These are phyloP conservation scores for Pseudogymnoascus verrucosus DNA, from an alignment of 2,329 filamentous ascomycete species.

Conservation along the genomic window DNA sequence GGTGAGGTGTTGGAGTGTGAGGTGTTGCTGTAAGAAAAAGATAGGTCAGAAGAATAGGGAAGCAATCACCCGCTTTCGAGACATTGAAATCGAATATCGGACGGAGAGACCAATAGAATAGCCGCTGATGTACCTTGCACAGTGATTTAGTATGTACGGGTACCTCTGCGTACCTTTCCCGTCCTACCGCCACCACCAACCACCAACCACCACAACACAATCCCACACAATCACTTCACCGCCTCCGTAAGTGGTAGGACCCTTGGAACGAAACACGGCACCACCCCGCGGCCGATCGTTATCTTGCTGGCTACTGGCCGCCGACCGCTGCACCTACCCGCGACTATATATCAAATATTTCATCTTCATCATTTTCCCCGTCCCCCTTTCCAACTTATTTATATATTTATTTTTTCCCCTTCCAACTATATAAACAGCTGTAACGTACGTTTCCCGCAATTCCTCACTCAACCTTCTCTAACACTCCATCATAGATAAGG, in stretches of 20 bases:
- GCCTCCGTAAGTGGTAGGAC: background rate
- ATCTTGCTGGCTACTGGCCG: background rate
- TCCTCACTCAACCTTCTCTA: background rate
- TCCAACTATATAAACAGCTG: background rate
- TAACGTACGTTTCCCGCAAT: background rate
- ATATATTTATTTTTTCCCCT: background rate
- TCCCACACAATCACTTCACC: background rate
- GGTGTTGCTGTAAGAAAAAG: slow-evolving; percentile 6
- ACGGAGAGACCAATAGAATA: background rate
- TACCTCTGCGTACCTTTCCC: background rate
- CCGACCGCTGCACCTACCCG: background rate
- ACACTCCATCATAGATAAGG: background rate
- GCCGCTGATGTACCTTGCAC: background rate
- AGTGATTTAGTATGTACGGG: background rate
- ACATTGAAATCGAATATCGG: background rate
- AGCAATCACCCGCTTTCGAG: background rate
- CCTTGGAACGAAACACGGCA: background rate
- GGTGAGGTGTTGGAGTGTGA: slow-evolving; percentile 14
- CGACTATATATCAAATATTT: background rate
- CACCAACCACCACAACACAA: background rate
- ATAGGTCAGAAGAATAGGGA: background rate
- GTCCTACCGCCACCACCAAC: background rate
- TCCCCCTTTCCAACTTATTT: background rate
- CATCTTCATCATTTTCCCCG: background rate
- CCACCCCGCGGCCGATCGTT: slow-evolving; percentile 1